phyloP scores from a whole-genome alignment of 1,284 basidiomycete species.

The Irpex sp. region DNA sequence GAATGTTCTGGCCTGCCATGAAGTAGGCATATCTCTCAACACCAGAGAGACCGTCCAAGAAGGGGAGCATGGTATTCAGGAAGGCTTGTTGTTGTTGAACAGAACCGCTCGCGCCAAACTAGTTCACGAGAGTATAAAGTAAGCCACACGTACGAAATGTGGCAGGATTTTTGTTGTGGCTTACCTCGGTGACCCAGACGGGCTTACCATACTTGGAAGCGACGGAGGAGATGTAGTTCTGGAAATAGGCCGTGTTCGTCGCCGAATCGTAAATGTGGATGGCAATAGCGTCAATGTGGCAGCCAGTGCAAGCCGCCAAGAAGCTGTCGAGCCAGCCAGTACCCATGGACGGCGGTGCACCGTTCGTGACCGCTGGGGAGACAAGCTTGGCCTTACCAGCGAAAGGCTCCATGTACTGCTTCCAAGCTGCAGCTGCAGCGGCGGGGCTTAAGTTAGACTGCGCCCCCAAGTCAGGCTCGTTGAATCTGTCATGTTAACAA shows the following conservation, averaged over 20 bases:
- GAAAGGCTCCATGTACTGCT: slow-evolving; percentile 30
- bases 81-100: slow-evolving; percentile 23
- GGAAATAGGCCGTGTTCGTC: slow-evolving; percentile 28
- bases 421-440: slow-evolving; percentile 26
- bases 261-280: slow-evolving; percentile 33
- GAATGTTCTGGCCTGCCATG: slow-evolving; percentile 24
- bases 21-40: slow-evolving; percentile 29
- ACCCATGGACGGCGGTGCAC: slow-evolving; percentile 27
- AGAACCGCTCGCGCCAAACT: slow-evolving; percentile 28
- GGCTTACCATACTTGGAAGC: slow-evolving; percentile 26
- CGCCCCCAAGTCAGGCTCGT: slow-evolving; percentile 30
- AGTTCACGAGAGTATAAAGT: not conserved
- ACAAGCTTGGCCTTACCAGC: slow-evolving; percentile 30
- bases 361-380: slow-evolving; percentile 32
- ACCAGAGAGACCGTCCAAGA: slow-evolving; percentile 23
- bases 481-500: slow-evolving; percentile 20
- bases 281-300: slow-evolving; percentile 29
- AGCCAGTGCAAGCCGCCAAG: slow-evolving; percentile 25
- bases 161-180: not conserved
- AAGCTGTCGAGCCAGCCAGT: slow-evolving; percentile 30
- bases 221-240: slow-evolving; percentile 28
- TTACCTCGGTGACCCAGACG: slow-evolving; percentile 28
- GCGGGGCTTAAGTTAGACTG: slow-evolving; percentile 29
- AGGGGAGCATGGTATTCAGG: slow-evolving; percentile 28
- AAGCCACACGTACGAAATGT: too few relatives aligned